Evolutionary conservation across 768 basidiomycete genomes (phyloP).

Genomic region (Coprinellus micaceus): DNA sequence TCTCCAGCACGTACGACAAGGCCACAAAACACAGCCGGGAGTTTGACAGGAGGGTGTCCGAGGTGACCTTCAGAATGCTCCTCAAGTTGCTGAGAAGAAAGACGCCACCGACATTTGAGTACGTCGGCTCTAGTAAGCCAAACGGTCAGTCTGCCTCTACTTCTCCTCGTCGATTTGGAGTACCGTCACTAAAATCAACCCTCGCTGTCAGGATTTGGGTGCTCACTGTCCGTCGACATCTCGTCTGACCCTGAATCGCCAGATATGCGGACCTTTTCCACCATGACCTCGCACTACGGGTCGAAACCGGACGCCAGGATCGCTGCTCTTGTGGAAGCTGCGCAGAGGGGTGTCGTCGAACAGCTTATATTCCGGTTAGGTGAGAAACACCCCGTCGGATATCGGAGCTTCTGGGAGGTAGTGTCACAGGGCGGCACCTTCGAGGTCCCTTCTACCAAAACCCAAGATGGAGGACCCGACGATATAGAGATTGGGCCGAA

Average conservation of each 20-base stretch:
- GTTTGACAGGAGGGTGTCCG: slow-evolving; percentile 40
- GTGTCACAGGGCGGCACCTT: not conserved
- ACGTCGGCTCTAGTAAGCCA: slow-evolving; percentile 31
- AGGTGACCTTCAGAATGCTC: slow-evolving; percentile 41
- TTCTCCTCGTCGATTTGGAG: not conserved
- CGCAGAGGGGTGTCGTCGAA: slow-evolving; percentile 54
- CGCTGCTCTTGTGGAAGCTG: slow-evolving; percentile 51
- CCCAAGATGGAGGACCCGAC: not conserved
- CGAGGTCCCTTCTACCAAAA: not conserved
- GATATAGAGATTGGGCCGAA: not conserved
- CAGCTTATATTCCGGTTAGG: slow-evolving; percentile 54
- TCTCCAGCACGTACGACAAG: slow-evolving; percentile 42
- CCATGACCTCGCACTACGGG: slow-evolving; percentile 24
- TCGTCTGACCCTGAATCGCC: not conserved
- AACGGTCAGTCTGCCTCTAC: slow-evolving; percentile 39
- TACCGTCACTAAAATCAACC: not conserved
- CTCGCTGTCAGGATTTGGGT: not conserved
- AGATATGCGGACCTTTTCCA: not conserved
- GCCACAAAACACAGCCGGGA: slow-evolving; percentile 25
- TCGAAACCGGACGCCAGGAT: slow-evolving; percentile 56
- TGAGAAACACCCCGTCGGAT: slow-evolving; percentile 35
- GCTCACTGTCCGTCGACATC: not conserved
- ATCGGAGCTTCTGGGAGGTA: slow-evolving; percentile 36
- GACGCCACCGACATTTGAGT: slow-evolving; percentile 33
- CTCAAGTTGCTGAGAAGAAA: slow-evolving; percentile 35